Evolutionary conservation across 352 stramenopile species (phyloP), one percentile per base, ranked within the genome.

Genomic region (Discostella stelligera): DNA sequence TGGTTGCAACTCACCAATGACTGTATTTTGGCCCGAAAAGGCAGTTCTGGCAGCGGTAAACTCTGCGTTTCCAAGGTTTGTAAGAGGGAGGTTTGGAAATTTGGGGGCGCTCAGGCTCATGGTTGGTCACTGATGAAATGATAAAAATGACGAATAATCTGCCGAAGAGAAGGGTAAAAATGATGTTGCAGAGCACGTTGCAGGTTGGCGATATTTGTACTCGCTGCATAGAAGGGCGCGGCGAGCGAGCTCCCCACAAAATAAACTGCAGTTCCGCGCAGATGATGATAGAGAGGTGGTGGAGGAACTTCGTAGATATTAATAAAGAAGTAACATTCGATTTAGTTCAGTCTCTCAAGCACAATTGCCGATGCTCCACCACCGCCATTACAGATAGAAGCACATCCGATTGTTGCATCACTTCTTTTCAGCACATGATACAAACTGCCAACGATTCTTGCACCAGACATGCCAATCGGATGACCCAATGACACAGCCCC

Each of bases 341-440:
- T 48, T 80, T 41, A 80, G 30, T 20, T 77, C 60, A 91, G 58
- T 64, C 94, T 91, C 88, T 98, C 95, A 67, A 99, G 89, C 49
- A 98, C 87, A 61, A 98, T 90, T 0, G 96, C 96, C 2, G 94
- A 97, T 20, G 96, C 96, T 27, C 96, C 96, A 56, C 96, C 96
- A 21, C 96, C 97, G 32, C 97, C 97, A 83, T 99, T 99, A 86
- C 96, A 99, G 25, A 99, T 97, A 16, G 91, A 95, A 8, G 96
- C 96, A 75, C 90, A 95, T 23, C 96, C 96, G 54, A 98, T 89
- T 7, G 75, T 94, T 18, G 89, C 95, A 37, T 95, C 91, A 63
- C 97, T 96, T 62, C 96, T 90, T 49, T 97, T 90, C 52, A 99
- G 82, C 13, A 98, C 94, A 46, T 90, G 93, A 74, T 95, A 94